Base-by-base conservation (phyloP, 2,329 filamentous ascomycete genomes). In the Aspergillus thermomutatus region DNA sequence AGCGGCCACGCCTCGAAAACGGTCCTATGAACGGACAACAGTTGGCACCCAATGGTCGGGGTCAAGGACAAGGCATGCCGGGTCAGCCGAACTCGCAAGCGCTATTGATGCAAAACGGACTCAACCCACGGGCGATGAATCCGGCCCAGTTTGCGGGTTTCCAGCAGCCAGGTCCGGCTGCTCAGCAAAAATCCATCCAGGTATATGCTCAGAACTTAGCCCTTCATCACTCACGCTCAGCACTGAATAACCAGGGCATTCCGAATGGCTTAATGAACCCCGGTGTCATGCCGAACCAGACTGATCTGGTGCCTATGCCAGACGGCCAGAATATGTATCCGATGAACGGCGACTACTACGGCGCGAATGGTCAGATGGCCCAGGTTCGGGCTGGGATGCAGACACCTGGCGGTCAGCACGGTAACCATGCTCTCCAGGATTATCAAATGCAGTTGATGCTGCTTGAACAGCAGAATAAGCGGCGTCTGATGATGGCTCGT, bases 161-260 rank as follows among this genome's bases (percentile, higher is more conserved):
- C 74, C 82, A 80, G 72, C 76, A 80, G 77, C 74, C 69, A 61
- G 74, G 72, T 56, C 82, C 83, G 57, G 80, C 80, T 63, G 82
- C 86, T 61, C 90, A 93, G 80, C 83, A 87, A 71, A 95, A 95
- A 80, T 88, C 88, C 69, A 89, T 96, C 74, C 87, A 91, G 75
- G 87, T 90, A 74, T 96, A 96, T 82, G 87, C 90, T 72, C 87
- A 91, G 76, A 90, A 87, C 75, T 83, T 96, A 72, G 86, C 89
- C 76, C 87, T 92, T 76, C 89, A 93, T 75, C 89, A 92, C 70
- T 70, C 72, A 73, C 88, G 88, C 75, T 77, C 88, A 90, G 81
- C 81, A 75, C 88, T 94, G 83, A 88, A 88, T 72, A 88, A 87
- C 75, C 90, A 91, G 80, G 85, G 86, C 74, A 88, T 92, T 83